phyloP scores from a whole-genome alignment of 805 yeast genomes.

The Sugiyamaella lignohabitans region DNA sequence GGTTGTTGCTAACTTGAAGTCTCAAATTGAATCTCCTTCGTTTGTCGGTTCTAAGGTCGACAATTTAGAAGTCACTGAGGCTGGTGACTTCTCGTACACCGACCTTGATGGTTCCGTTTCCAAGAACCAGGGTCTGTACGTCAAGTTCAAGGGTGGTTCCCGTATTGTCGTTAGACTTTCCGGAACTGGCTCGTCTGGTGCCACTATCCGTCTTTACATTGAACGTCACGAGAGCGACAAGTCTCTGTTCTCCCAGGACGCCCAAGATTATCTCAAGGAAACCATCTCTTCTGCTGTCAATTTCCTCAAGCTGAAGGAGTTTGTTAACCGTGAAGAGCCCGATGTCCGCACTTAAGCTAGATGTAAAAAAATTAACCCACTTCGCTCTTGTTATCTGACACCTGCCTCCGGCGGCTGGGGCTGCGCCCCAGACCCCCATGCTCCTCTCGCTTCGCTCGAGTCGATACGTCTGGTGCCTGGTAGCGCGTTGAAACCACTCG shows the following conservation, averaged over 20 bases:
- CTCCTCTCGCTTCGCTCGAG: too few species aligned
- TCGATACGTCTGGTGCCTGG: too few species aligned
- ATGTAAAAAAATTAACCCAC: not conserved
- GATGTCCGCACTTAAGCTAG: conserved; percentile 45
- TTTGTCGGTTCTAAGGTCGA: conserved; percentile 48
- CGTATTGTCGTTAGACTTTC: conserved; percentile 86
- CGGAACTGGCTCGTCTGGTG: conserved; percentile 97
- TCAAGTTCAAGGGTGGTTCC: conserved; percentile 73
- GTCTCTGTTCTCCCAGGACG: conserved; percentile 42
- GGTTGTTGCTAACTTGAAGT: conserved; percentile 50
- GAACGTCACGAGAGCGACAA: conserved; percentile 71
- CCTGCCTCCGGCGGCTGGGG: too few species aligned
- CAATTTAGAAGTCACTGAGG: conserved; percentile 52
- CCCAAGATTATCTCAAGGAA: conserved; percentile 59
- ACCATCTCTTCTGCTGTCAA: conserved; percentile 58
- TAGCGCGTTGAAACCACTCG: too few species aligned
- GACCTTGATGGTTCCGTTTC: conserved; percentile 93
- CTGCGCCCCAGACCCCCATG: too few species aligned
- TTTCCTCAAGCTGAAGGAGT: conserved; percentile 65
- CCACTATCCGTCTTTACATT: conserved; percentile 87
- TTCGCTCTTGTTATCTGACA: not conserved
- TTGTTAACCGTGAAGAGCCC: conserved; percentile 76
- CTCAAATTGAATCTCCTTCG: conserved; percentile 34
- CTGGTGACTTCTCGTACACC: conserved; percentile 86
- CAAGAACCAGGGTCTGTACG: conserved; percentile 77